phyloP scores from a whole-genome alignment of 305 asterid genomes.

The Fraxinus dipetala region DNA sequence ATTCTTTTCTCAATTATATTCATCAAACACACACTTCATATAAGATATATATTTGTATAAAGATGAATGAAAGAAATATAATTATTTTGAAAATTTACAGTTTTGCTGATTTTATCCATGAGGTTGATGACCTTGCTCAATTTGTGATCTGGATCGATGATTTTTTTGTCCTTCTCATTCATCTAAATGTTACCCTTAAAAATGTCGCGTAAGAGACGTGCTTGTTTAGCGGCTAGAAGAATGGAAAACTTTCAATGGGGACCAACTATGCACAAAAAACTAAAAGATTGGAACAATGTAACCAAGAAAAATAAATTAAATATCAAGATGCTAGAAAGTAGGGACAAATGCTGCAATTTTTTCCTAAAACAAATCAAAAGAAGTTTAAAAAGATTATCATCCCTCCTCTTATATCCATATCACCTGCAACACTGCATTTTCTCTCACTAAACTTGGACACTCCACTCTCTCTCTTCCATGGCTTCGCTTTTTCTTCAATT shows the following conservation, averaged over 20 bases:
- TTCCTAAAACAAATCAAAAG: not conserved
- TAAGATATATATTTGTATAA: no score
- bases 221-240: not conserved
- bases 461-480: constrained; percentile 2
- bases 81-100: no score
- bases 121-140: not conserved
- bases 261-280: not conserved
- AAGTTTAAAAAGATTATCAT: constrained; percentile 24
- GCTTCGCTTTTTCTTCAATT: constrained; percentile 23
- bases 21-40: no score
- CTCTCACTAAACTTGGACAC: constrained; percentile 1
- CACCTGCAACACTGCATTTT: not conserved
- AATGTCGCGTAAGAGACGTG: not conserved
- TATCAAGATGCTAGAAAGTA: not conserved
- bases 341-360: not conserved
- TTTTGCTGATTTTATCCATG: not conserved
- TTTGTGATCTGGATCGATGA: not conserved
- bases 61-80: no score
- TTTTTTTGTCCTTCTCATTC: not conserved
- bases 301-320: not conserved
- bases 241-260: not conserved
- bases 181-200: no score
- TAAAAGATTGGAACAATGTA: not conserved
- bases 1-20: no score
- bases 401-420: constrained; percentile 23